Base-by-base conservation (phyloP, 306 rosid genomes). In the Acacia confusa region DNA sequence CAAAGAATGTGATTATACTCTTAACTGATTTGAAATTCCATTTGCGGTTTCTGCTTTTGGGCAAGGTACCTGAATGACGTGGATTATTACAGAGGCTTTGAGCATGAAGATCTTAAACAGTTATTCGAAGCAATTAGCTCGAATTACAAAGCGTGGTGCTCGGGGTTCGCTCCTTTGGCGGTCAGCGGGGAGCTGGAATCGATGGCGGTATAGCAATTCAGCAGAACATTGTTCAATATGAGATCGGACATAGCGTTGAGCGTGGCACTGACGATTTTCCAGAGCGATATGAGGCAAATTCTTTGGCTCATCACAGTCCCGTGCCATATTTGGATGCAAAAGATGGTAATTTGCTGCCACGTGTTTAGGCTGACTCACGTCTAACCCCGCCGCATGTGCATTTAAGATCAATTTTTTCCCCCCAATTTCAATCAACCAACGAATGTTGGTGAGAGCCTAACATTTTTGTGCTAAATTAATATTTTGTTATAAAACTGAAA, bases 121-220 rank as follows among this genome's bases (percentile, higher is more conserved):
- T 75, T 94, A 48, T 94, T 94, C 72, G 71, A 88, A 17, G 96
- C 93, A 0, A 84, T 92, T 89, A 81, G 44, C 45, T 57, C 86
- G 22, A 92, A 92, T 72, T 91, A 89, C 91, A 87, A 94, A 84
- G 94, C 98, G 0, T 94, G 97, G 93, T 94, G 97, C 44, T 84
- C 89, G 0, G 96, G 96, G 0, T 94, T 92, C 20, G 98, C 98
- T 16, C 98, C 97, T 1, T 60, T 94, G 40, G 89, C 91, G 0
- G 88, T 92, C 2, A 94, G 98, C 0, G 96, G 98, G 0, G 97
- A 94, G 80, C 82, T 94, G 97, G 96, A 92, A 0, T 94, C 94
- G 3, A 87, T 86, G 34, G 92, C 90, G 17, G 92, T 92, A 22
- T 97, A 92, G 58, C 96, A 92, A 71, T 92, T 94, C 45, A 91